Conservation (phyloP, 306 rosid genomes). For the Astragalus membranaceus region DNA sequence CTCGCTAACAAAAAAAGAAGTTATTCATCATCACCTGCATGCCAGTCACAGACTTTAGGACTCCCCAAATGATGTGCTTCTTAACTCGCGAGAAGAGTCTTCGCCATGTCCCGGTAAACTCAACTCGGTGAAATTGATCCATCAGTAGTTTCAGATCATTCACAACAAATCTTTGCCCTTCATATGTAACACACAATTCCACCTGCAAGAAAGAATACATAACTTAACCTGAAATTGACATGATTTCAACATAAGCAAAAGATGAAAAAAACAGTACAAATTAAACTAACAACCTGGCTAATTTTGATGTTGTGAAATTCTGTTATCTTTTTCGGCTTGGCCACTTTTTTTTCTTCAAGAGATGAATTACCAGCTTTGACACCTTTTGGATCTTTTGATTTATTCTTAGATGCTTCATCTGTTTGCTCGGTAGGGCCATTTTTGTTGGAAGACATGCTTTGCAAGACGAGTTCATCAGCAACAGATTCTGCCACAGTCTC, state of each 20-base stretch:
- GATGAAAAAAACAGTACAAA: neutral
- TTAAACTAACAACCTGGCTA: slow-evolving; percentile 78
- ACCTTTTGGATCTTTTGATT: slow-evolving; percentile 74
- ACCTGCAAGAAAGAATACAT: slow-evolving; percentile 43
- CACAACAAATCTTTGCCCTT: slow-evolving; percentile 84
- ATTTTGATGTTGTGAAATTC: slow-evolving; percentile 90
- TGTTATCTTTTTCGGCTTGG: slow-evolving; percentile 76
- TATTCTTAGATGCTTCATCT: slow-evolving; percentile 58
- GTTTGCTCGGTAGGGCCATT: slow-evolving; percentile 43
- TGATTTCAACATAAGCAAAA: neutral
- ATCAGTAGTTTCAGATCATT: slow-evolving; percentile 77
- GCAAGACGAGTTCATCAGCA: slow-evolving; percentile 73
- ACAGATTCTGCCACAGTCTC: slow-evolving; percentile 82
- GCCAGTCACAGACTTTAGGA: slow-evolving; percentile 93
- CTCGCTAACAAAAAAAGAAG: neutral
- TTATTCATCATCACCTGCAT: slow-evolving; percentile 66
- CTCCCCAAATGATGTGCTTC: slow-evolving; percentile 99
- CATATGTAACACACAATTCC: slow-evolving; percentile 76
- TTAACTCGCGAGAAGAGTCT: slow-evolving; percentile 89
- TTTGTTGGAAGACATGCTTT: slow-evolving; percentile 43
- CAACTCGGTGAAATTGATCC: slow-evolving; percentile 92
- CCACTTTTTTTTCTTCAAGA: slow-evolving; percentile 65
- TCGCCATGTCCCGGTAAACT: slow-evolving; percentile 89
- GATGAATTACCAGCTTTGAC: slow-evolving; percentile 58
- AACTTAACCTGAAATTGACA: slow-evolving; percentile 4